Percentiles rank a stretch among this genome's conserved stretches.
These are phyloP conservation scores for Trichocladium antarcticum DNA, from an alignment of 495 filamentous ascomycete species.

Conservation along the genomic window DNA sequence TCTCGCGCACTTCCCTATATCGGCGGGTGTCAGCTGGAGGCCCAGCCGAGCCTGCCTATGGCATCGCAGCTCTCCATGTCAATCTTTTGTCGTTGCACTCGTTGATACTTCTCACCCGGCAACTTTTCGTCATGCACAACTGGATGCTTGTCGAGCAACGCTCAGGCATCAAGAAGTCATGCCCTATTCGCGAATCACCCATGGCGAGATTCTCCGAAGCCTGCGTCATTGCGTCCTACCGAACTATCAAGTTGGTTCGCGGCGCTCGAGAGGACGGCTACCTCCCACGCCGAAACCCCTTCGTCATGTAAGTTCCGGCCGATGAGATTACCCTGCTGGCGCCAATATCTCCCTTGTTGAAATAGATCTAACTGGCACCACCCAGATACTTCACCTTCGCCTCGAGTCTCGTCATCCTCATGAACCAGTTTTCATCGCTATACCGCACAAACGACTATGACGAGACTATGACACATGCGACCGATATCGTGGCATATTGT, in stretches of 20 bases:
- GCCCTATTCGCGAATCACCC: constrained; percentile 25
- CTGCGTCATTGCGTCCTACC: constrained; percentile 58
- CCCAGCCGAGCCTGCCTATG: constrained; percentile 39
- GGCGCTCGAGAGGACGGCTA: constrained; percentile 47
- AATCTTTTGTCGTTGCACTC: constrained; percentile 64
- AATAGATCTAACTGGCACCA: background rate
- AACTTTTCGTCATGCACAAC: constrained; percentile 51
- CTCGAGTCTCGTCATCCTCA: constrained; percentile 54
- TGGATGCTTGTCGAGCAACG: constrained; percentile 27
- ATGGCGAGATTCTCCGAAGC: constrained; percentile 59
- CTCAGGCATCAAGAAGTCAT: constrained; percentile 21
- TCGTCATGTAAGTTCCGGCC: constrained; percentile 44
- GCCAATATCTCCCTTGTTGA: no score
- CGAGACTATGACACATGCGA: constrained; percentile 46
- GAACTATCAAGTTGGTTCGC: constrained; percentile 51
- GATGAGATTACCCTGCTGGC: no score
- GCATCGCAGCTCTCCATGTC: constrained; percentile 54
- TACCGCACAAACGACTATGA: constrained; percentile 47
- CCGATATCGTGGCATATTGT: constrained; percentile 51
- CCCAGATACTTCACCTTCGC: constrained; percentile 59
- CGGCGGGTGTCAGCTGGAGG: constrained; percentile 38
- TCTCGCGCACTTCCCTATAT: constrained; percentile 36
- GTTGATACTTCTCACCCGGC: constrained; percentile 58
- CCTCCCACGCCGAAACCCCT: constrained; percentile 56
- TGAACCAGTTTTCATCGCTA: constrained; percentile 58